phyloP scores from a whole-genome alignment of 2,329 filamentous ascomycete species.

The Grosmannia huntii region DNA sequence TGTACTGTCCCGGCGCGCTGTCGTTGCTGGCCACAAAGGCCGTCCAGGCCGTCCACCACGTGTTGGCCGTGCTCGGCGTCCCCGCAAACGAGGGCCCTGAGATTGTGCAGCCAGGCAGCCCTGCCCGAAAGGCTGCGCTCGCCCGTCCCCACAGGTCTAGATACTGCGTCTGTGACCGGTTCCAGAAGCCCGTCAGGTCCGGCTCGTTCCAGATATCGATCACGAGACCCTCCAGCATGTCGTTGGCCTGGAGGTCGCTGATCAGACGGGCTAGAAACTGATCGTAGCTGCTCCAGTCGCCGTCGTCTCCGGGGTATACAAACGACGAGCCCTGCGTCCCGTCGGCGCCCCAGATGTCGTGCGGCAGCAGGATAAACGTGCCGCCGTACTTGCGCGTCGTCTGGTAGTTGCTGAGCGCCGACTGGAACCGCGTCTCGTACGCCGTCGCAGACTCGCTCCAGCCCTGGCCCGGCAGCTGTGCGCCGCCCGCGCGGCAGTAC shows the following conservation, averaged over 20 bases:
- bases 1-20: slow-evolving; percentile 28
- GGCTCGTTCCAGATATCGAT: slow-evolving; percentile 44
- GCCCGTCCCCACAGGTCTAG: slow-evolving; percentile 22
- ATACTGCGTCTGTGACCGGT: slow-evolving; percentile 25
- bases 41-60: slow-evolving; percentile 28
- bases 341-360: slow-evolving; percentile 36
- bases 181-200: slow-evolving; percentile 24
- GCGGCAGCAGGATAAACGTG: slow-evolving; percentile 30
- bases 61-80: slow-evolving; percentile 19
- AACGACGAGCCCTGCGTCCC: slow-evolving; percentile 23
- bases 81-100: slow-evolving; percentile 25
- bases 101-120: slow-evolving; percentile 14
- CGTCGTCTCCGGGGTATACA: slow-evolving; percentile 34
- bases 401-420: slow-evolving; percentile 30
- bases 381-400: slow-evolving; percentile 28
- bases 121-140: slow-evolving; percentile 16
- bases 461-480: slow-evolving; percentile 11
- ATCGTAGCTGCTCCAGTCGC: slow-evolving; percentile 33
- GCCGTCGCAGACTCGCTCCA: slow-evolving; percentile 11
- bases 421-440: slow-evolving; percentile 24
- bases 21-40: slow-evolving; percentile 21
- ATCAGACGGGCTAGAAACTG: slow-evolving; percentile 26
- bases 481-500: slow-evolving; percentile 13
- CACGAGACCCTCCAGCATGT: slow-evolving; percentile 23
- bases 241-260: slow-evolving; percentile 21